phyloP scores from a whole-genome alignment of 495 filamentous ascomycete genomes.

The Aspergillus cavernicola region DNA sequence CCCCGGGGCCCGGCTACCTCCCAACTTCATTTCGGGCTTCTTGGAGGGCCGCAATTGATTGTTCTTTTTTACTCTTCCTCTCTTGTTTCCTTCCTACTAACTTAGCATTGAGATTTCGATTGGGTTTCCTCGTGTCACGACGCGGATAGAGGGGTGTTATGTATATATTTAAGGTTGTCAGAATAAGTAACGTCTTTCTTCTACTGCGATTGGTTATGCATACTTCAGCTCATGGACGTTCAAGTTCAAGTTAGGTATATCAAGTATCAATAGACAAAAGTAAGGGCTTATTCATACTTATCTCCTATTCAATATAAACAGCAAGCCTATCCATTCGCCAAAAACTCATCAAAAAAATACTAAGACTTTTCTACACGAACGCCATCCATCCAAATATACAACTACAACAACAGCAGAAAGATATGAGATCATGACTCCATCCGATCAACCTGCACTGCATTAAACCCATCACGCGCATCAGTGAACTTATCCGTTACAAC shows the following conservation, averaged over 20 bases:
- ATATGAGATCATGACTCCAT: slow-evolving; percentile 32
- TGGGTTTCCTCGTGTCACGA: slow-evolving; percentile 16
- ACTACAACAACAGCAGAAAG: slow-evolving; percentile 1
- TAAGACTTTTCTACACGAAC: slow-evolving; percentile 18
- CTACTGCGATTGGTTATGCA: too few species aligned
- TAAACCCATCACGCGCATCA: slow-evolving; percentile 59
- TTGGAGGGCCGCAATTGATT: slow-evolving; percentile 63
- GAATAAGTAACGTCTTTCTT: slow-evolving; percentile 29
- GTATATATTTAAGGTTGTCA: slow-evolving; percentile 39
- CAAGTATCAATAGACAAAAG: too few species aligned
- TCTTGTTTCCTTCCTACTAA: slow-evolving; percentile 14
- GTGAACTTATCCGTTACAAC: slow-evolving; percentile 85
- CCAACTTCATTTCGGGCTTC: slow-evolving; percentile 88
- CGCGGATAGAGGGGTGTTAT: slow-evolving; percentile 36
- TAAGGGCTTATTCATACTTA: too few species aligned
- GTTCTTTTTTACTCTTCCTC: slow-evolving; percentile 13
- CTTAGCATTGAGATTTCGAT: slow-evolving; percentile 26
- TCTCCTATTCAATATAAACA: too few species aligned
- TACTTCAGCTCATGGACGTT: background rate
- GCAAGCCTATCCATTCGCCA: slow-evolving; percentile 4
- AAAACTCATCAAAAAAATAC: slow-evolving; percentile 3
- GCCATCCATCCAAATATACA: slow-evolving; percentile 3
- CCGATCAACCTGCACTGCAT: slow-evolving; percentile 34
- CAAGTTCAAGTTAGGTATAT: too few species aligned
- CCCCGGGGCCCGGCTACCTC: slow-evolving; percentile 68